phyloP scores from a whole-genome alignment of 2,329 filamentous ascomycete species.

The Cladorrhinum sp. region DNA sequence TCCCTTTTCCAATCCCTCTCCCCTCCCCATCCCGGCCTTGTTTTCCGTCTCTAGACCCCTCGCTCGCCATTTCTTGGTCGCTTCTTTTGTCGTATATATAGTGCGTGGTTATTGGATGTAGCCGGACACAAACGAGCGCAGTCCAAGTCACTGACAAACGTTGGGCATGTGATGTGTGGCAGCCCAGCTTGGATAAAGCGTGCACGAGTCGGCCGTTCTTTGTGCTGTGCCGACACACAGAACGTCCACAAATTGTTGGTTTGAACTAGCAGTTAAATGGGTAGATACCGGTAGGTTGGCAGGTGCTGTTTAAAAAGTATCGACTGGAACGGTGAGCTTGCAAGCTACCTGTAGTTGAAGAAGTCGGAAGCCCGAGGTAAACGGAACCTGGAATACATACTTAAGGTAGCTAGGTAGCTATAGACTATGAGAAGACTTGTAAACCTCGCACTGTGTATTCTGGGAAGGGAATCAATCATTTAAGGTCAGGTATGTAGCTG shows the following conservation, averaged over 20 bases:
- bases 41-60: conserved; percentile 6
- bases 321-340: neutral
- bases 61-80: neutral
- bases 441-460: conserved; percentile 4
- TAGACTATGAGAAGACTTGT: neutral
- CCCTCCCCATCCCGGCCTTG: neutral
- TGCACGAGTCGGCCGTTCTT: conserved; percentile 2
- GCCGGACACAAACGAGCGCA: conserved; percentile 6
- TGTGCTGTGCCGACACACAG: neutral
- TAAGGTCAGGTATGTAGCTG: neutral
- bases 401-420: neutral
- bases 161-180: conserved; percentile 11
- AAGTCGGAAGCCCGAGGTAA: neutral
- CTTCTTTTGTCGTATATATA: neutral
- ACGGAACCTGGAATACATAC: no score
- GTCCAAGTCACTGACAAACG: conserved; percentile 9
- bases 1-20: conserved; percentile 10
- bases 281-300: neutral
- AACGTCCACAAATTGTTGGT: neutral
- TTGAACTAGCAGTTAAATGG: neutral
- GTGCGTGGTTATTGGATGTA: neutral
- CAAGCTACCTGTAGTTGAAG: neutral
- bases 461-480: no score
- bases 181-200: neutral
- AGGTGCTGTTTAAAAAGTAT: neutral